These are phyloP conservation scores for Lineolata rhizophorae DNA, from an alignment of 495 filamentous ascomycete genomes.

Conservation along the genomic window DNA sequence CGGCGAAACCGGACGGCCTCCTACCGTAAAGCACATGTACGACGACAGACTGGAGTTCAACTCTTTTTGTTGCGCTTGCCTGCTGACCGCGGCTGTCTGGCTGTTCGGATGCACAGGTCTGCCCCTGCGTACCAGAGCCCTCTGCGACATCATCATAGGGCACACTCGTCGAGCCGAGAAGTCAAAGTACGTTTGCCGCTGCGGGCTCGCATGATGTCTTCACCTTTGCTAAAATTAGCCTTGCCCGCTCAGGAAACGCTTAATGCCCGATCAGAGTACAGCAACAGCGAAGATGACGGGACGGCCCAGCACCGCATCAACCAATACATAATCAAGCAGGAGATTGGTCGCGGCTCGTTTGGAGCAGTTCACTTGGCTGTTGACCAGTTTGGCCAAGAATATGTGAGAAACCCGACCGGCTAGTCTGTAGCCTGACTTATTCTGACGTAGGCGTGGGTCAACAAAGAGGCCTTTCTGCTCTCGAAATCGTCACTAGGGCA, in stretches of 20 bases:
- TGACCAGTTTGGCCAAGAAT: conserved; percentile 85
- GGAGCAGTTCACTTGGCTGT: conserved; percentile 81
- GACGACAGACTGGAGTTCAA: too few species aligned
- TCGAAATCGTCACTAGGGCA: too few species aligned
- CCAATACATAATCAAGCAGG: conserved; percentile 84
- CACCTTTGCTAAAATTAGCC: not conserved
- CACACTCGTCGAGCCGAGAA: conserved; percentile 12
- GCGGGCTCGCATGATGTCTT: not conserved
- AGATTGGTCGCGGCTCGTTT: conserved; percentile 90
- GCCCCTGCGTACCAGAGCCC: conserved; percentile 19
- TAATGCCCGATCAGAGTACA: conserved; percentile 72
- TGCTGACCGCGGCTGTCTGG: too few species aligned
- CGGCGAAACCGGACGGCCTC: conserved; percentile 7
- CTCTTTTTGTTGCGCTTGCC: too few species aligned
- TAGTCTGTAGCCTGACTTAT: not conserved
- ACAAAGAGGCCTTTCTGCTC: too few species aligned
- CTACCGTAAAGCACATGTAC: conserved; percentile 17
- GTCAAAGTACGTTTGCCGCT: conserved; percentile 15
- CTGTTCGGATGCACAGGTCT: conserved; percentile 15
- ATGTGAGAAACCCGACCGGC: conserved; percentile 46
- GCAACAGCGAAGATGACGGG: conserved; percentile 66
- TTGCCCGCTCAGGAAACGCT: conserved; percentile 50
- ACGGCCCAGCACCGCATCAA: conserved; percentile 64
- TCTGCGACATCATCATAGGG: conserved; percentile 18
- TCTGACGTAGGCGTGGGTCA: conserved; percentile 4